Base-by-base conservation (phyloP, 768 basidiomycete genomes). In the Hericium coralloides region DNA sequence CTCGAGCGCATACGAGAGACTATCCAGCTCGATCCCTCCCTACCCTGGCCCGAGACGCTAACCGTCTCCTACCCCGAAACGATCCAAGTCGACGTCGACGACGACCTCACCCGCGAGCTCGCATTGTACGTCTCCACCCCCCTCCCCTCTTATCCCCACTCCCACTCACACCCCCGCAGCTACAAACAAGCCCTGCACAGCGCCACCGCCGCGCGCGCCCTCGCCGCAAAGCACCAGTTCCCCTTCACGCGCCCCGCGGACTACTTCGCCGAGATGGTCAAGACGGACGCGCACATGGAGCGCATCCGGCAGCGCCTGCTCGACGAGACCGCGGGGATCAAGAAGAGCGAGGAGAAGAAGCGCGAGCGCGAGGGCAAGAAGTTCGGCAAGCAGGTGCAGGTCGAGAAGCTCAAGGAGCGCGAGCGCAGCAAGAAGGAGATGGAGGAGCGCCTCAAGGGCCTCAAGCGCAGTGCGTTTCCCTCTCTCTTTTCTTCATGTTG, bases 251-350 rank as follows among this genome's bases (percentile, higher is more conserved):
- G 95, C 14, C 97, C 97, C 0, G 64, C 82, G 0, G 95, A 98
- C 72, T 98, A 94, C 70, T 98, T 95, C 62, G 95, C 95, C 22
- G 95, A 98, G 73, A 98, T 98, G 95, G 88, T 98, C 63, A 98
- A 98, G 72, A 87, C 85, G 36, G 97, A 99, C 65, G 76, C 89
- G 7, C 97, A 99, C 72, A 99, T 99, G 97, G 93, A 97, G 69
- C 84, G 93, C 58, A 90, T 98, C 63, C 87, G 97, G 55, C 87
- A 92, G 60, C 83, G 87, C 17, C 72, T 98, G 23, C 78, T 98
- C 25, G 90, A 98, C 71, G 97, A 98, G 70, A 74, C 77, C 23
- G 89, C 92, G 0, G 78, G 80, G 1, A 93, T 98, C 63, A 94
- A 97, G 70, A 90, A 89, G 70, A 81, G 87, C 58, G 95, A 98